A percentile compares a stretch with the other conserved stretches of the same genome.
phyloP scores from a whole-genome alignment of 306 rosid genomes.

The Corylus avellana region DNA sequence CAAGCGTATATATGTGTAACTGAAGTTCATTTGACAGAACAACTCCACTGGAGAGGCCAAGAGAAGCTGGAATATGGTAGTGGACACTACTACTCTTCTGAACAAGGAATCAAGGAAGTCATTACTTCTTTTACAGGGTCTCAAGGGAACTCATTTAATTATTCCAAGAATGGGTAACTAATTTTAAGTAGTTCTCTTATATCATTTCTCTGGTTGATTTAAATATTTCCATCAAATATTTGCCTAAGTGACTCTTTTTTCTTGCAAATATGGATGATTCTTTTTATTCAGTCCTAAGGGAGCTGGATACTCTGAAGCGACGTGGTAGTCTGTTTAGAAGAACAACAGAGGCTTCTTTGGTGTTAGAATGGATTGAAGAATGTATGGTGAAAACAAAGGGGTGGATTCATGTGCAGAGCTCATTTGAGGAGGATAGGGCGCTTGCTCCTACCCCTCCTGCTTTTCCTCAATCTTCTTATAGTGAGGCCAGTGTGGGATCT shows the following conservation, averaged over 20 bases:
- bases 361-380: conserved; percentile 76
- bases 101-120: conserved; percentile 80
- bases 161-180: conserved; percentile 72
- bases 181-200: not conserved
- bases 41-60: conserved; percentile 34
- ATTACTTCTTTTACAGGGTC: conserved; percentile 79
- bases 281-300: conserved; percentile 56
- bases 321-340: conserved; percentile 55
- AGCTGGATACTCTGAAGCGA: conserved; percentile 59
- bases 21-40: conserved; percentile 43
- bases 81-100: conserved; percentile 69
- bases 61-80: conserved; percentile 73
- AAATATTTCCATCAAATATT: not conserved
- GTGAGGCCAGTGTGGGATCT: conserved; percentile 30
- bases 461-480: conserved; percentile 41
- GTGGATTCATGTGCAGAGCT: conserved; percentile 88
- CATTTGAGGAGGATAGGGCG: conserved; percentile 52
- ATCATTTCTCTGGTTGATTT: not conserved
- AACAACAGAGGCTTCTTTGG: conserved; percentile 57
- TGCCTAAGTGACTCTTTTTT: not conserved
- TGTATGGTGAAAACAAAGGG: conserved; percentile 57
- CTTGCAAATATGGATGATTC: conserved; percentile 10
- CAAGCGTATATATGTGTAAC: conserved; percentile 12
- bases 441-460: conserved; percentile 66
- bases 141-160: conserved; percentile 68